Percentiles rank a stretch among this genome's conserved stretches.
Conservation (phyloP, 1,284 basidiomycete genomes). For the Cutaneotrichosporon dermatis region DNA sequence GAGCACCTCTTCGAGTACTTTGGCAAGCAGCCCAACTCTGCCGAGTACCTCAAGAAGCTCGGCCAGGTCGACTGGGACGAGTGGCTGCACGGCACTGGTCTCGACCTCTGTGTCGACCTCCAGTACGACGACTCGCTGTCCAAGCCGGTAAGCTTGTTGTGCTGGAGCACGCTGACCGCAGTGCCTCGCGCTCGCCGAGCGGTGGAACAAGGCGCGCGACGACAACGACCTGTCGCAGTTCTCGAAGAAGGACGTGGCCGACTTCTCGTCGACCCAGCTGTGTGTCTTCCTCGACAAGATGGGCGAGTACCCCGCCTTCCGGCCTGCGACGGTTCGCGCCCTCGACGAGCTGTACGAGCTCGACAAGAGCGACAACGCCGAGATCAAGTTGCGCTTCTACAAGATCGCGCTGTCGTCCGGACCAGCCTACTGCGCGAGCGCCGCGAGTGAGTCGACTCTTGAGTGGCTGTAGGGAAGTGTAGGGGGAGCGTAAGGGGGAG, state of each 20-base stretch:
- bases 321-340: slow-evolving; percentile 33
- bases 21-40: slow-evolving; percentile 53
- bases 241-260: slow-evolving; percentile 37
- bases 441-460: slow-evolving; percentile 43
- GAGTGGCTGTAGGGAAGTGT: too few relatives aligned
- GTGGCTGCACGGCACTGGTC: slow-evolving; percentile 82
- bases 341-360: slow-evolving; percentile 51
- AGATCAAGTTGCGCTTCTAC: slow-evolving; percentile 53
- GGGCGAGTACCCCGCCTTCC: slow-evolving; percentile 35
- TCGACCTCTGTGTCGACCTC: slow-evolving; percentile 70
- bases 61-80: slow-evolving; percentile 76
- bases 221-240: slow-evolving; percentile 47
- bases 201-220: slow-evolving; percentile 69
- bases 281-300: slow-evolving; percentile 53
- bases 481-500: background rate
- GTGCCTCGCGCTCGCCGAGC: slow-evolving; percentile 61
- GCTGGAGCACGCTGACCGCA: too few relatives aligned
- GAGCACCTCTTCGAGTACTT: slow-evolving; percentile 78
- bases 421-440: slow-evolving; percentile 49
- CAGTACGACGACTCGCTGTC: slow-evolving; percentile 80
- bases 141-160: too few relatives aligned
- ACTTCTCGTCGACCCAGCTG: slow-evolving; percentile 43
- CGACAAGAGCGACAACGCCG: slow-evolving; percentile 48
- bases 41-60: slow-evolving; percentile 64
- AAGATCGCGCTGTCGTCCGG: slow-evolving; percentile 51